These are phyloP conservation scores for Dictyostelium brefeldianum DNA, from an alignment of 78 protist species.

Conservation along the genomic window DNA sequence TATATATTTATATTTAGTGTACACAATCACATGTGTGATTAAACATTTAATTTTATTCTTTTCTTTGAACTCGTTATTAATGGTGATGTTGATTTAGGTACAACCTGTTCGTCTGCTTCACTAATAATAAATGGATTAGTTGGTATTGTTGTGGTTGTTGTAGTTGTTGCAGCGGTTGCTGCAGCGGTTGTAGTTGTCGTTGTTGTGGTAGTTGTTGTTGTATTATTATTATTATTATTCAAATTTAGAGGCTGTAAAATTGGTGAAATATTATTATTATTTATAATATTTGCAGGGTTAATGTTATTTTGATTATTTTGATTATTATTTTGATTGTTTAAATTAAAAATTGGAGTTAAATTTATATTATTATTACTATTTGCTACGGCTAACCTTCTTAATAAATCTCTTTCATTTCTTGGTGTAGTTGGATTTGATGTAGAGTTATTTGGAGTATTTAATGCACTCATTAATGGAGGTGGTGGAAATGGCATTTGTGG, in stretches of 20 bases:
- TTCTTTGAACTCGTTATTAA: constrained; percentile 24
- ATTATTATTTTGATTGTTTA: not conserved
- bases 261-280: not conserved
- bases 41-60: constrained; percentile 15
- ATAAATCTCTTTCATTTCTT: constrained; percentile 3
- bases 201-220: no score
- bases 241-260: not conserved
- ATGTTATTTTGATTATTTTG: not conserved
- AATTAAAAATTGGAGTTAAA: not conserved
- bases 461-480: not conserved
- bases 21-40: not conserved
- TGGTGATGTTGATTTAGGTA: constrained; percentile 75
- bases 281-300: not conserved
- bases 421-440: constrained; percentile 34
- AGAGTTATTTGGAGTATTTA: not conserved
- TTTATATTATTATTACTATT: constrained; percentile 20
- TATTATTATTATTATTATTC: not conserved
- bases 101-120: constrained; percentile 61
- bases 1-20: no score
- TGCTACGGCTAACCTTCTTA: constrained; percentile 53
- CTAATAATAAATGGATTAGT: not conserved
- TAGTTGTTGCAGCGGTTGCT: no score
- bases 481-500: constrained; percentile 17
- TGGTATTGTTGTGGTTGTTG: no score
- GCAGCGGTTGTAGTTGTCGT: no score